Base-by-base conservation (phyloP, 1,284 basidiomycete genomes). In the Austroboletus niveus region DNA sequence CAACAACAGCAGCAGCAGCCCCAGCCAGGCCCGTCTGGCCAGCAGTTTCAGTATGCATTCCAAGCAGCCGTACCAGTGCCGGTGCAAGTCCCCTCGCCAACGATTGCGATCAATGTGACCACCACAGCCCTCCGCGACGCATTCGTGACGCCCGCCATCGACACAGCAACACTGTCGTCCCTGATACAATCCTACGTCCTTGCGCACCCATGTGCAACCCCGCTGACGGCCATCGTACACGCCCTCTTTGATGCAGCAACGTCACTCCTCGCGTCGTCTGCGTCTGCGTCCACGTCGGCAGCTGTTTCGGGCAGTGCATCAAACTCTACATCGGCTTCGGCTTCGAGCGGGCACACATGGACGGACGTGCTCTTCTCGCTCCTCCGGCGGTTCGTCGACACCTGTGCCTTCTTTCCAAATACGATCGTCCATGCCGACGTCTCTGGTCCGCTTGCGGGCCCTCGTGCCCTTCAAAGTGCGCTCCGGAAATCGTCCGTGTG, bases 401-500 rank as follows among this genome's bases (percentile, higher is more conserved):
- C 79, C 0, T 77, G 76, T 11, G 56, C 71, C 6, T 80, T 76
- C 51, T 80, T 82, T 45, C 66, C 76, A 20, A 48, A 62, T 29
- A 66, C 69, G 1, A 63, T 83, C 36, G 61, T 73, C 5, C 81
- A 82, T 53, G 79, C 79, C 8, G 78, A 77, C 29, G 70, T 75
- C 8, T 60, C 74, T 2, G 81, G 81, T 3, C 76, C 79, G 1
- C 63, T 76, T 5, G 76, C 81, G 4, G 81, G 78, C 17, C 69
- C 76, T 0, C 71, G 78, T 17, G 80, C 80, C 2, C 66, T 82
- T 4, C 77, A 80, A 52, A 80, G 77, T 66, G 75, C 74, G 31
- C 75, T 82, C 29, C 75, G 81, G 51, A 82, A 76, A 54, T 70
- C 76, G 35, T 75, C 80, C 0, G 73, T 75, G 3, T 82, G 81